phyloP scores from a whole-genome alignment of 139 green algal genomes.

The Chlorella sorokiniana region DNA sequence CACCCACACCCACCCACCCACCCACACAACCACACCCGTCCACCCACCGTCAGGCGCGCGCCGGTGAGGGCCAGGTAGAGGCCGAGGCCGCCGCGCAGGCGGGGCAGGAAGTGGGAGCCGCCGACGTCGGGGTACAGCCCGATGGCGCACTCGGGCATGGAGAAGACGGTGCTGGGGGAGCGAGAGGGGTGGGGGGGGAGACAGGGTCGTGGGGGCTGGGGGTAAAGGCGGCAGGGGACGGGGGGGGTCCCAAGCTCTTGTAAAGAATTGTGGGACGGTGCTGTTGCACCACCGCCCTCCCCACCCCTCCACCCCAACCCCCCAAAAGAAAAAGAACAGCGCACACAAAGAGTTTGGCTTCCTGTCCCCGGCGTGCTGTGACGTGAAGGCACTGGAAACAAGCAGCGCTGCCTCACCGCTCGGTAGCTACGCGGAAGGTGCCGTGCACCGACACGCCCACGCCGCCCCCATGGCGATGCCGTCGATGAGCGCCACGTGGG shows the following conservation, averaged over 20 bases:
- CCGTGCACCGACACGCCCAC: conserved; percentile 88
- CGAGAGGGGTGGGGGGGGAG: too few species aligned
- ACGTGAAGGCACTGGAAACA: neutral
- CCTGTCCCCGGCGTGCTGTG: neutral
- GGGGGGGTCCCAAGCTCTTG: too few species aligned
- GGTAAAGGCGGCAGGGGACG: too few species aligned
- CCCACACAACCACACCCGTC: too few species aligned
- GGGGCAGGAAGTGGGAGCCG: conserved; percentile 80
- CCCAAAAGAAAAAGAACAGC: too few species aligned
- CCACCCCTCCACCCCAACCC: too few species aligned
- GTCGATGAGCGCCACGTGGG: conserved; percentile 88
- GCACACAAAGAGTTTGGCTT: too few species aligned
- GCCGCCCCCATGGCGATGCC: conserved; percentile 95
- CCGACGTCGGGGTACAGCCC: conserved; percentile 96
- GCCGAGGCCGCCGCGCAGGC: conserved; percentile 68
- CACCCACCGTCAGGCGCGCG: conserved; percentile 74
- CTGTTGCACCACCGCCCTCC: too few species aligned
- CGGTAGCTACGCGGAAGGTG: conserved; percentile 86
- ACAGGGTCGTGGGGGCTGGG: too few species aligned
- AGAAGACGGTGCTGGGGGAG: conserved; percentile 82
- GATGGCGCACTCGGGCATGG: conserved; percentile 97
- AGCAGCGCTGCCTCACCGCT: conserved; percentile 55
- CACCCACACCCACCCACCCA: too few species aligned
- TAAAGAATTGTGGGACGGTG: too few species aligned
- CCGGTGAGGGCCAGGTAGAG: conserved; percentile 86